Evolutionary conservation across 345 rosid genomes (phyloP).

Genomic region (Salix brachista): DNA sequence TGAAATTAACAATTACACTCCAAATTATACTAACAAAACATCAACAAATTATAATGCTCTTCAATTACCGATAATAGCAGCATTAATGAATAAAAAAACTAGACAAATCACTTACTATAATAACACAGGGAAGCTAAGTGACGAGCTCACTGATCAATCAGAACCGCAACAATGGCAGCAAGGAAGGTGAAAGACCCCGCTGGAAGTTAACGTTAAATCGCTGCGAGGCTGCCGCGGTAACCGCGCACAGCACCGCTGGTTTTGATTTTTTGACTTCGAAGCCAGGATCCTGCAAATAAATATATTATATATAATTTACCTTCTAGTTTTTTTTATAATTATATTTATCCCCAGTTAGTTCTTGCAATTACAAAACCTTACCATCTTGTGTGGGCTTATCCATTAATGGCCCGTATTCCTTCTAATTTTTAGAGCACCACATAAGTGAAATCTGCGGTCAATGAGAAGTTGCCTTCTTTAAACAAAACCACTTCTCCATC

Average conservation of each 20-base stretch:
- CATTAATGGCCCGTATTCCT: too few relatives aligned
- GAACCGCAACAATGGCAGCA: background rate
- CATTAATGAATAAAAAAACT: background rate
- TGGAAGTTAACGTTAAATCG: background rate
- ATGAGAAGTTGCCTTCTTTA: too few relatives aligned
- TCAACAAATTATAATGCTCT: background rate
- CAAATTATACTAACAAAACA: background rate
- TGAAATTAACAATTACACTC: background rate
- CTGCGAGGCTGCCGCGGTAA: background rate
- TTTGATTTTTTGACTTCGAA: background rate
- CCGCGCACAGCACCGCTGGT: background rate
- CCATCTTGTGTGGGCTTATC: background rate
- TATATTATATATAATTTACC: background rate
- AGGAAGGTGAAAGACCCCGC: background rate
- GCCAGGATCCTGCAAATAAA: background rate
- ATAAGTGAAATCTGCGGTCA: too few relatives aligned
- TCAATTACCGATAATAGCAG: background rate
- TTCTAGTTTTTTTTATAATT: background rate
- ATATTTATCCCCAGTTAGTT: background rate
- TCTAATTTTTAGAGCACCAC: background rate
- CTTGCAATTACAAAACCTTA: background rate
- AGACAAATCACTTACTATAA: background rate
- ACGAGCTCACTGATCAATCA: background rate
- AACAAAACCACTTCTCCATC: background rate
- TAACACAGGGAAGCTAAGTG: background rate